Conservation (phyloP, 2,329 filamentous ascomycete genomes). For the Fusarium chaquense region DNA sequence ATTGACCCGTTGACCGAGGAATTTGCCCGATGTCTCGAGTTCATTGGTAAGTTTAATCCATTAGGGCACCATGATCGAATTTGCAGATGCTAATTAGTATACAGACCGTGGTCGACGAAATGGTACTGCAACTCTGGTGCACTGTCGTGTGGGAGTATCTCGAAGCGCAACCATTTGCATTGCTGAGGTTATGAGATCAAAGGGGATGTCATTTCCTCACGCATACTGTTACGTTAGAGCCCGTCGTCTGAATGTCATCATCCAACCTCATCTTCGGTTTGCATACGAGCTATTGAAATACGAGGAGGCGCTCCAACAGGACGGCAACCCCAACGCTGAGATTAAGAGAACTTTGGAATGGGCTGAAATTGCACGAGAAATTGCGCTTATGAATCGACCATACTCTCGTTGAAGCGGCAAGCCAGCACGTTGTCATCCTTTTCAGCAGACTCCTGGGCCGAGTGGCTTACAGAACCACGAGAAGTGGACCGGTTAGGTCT, state of each 20-base stretch:
- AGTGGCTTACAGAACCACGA: conserved; percentile 2
- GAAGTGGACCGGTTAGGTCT: not conserved
- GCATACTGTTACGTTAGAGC: conserved; percentile 98
- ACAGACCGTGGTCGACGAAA: conserved; percentile 82
- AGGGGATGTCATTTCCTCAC: conserved; percentile 84
- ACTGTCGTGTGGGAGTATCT: conserved; percentile 96
- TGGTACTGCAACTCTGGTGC: conserved; percentile 88
- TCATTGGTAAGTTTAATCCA: conserved; percentile 78
- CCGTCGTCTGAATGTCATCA: conserved; percentile 93
- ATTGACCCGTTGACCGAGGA: conserved; percentile 91
- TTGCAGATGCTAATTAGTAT: conserved; percentile 14
- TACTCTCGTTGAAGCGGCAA: conserved; percentile 73
- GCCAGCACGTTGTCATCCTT: not conserved
- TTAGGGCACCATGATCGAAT: not conserved
- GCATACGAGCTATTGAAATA: conserved; percentile 95
- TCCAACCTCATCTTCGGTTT: conserved; percentile 95
- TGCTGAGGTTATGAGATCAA: conserved; percentile 92
- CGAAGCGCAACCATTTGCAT: conserved; percentile 98
- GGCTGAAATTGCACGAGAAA: conserved; percentile 87
- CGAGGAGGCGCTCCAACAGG: conserved; percentile 80
- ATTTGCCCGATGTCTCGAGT: conserved; percentile 86
- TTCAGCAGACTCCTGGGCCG: not conserved
- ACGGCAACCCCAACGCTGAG: conserved; percentile 57
- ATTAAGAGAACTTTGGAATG: conserved; percentile 88
- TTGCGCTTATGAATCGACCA: conserved; percentile 95